A percentile compares a stretch with the other conserved stretches of the same genome.
phyloP scores from a whole-genome alignment of 805 yeast species.

The Suhomyces prunicola region DNA sequence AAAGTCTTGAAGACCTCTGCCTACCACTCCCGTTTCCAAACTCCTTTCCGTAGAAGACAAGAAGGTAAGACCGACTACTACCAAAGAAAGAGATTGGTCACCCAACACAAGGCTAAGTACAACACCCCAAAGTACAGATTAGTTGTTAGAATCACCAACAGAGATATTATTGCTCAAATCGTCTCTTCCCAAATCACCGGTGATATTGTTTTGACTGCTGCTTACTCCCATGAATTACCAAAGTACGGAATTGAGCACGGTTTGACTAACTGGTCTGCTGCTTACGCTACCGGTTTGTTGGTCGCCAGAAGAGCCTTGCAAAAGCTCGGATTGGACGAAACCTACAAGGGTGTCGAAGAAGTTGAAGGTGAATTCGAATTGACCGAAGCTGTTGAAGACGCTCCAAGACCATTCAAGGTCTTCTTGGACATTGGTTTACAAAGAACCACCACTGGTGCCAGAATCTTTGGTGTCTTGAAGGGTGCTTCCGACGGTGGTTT shows the following conservation, averaged over 20 bases:
- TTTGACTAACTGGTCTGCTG: constrained; percentile 99
- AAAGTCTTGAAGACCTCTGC: constrained; percentile 77
- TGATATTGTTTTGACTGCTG: constrained; percentile 93
- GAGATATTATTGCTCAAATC: constrained; percentile 97
- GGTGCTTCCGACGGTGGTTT: constrained; percentile 99
- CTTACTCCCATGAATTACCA: constrained; percentile 99
- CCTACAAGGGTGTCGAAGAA: constrained; percentile 98
- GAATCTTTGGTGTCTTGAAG: constrained; percentile 98
- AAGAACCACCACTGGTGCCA: constrained; percentile 99
- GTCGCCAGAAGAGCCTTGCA: constrained; percentile 98
- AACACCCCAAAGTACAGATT: constrained; percentile 99
- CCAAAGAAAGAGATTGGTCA: constrained; percentile 99
- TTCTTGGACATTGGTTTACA: constrained; percentile 98
- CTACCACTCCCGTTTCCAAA: constrained; percentile 99
- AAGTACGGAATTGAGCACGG: constrained; percentile 96
- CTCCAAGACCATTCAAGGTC: constrained; percentile 99
- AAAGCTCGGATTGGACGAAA: constrained; percentile 97
- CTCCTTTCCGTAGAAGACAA: constrained; percentile 99
- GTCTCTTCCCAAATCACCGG: constrained; percentile 96
- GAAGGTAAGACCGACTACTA: constrained; percentile 99
- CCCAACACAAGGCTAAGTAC: constrained; percentile 99
- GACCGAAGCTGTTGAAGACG: constrained; percentile 99
- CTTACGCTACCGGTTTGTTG: constrained; percentile 97
- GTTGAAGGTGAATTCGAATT: constrained; percentile 98
- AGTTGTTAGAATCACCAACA: constrained; percentile 99